A percentile compares a stretch with the other conserved stretches of the same genome.
These are phyloP conservation scores for Fragaria iinumae DNA, from an alignment of 306 rosid genomes.

Conservation along the genomic window DNA sequence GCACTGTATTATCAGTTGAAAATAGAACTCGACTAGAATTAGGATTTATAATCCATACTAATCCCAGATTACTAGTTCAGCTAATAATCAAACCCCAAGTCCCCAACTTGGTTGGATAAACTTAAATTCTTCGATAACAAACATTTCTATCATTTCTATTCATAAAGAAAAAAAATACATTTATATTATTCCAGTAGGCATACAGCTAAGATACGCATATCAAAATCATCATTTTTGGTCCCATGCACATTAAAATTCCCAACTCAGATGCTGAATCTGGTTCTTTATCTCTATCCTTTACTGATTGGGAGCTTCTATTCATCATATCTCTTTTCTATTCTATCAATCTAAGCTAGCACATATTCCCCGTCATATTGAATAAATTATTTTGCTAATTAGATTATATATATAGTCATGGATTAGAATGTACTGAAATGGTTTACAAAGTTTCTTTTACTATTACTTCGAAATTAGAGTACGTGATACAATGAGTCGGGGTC, in stretches of 20 bases:
- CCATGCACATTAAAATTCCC: slow-evolving; percentile 10
- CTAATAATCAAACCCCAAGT: too few relatives aligned
- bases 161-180: background rate
- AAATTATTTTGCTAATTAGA: too few relatives aligned
- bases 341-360: background rate
- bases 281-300: background rate
- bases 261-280: slow-evolving; percentile 13
- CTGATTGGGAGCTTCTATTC: background rate
- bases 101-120: too few relatives aligned
- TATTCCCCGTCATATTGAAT: background rate
- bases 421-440: too few relatives aligned
- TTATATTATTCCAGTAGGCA: background rate
- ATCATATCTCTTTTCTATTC: background rate
- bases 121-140: too few relatives aligned
- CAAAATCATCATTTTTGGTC: slow-evolving; percentile 25
- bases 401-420: too few relatives aligned
- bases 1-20: background rate
- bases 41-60: background rate
- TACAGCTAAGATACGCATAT: slow-evolving; percentile 32
- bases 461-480: too few relatives aligned
- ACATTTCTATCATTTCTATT: too few relatives aligned
- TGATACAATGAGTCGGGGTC: too few relatives aligned
- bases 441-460: too few relatives aligned
- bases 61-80: background rate
- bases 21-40: background rate